Evolutionary conservation across 2,329 filamentous ascomycete genomes (phyloP).

Genomic region (Monascus ruber): DNA sequence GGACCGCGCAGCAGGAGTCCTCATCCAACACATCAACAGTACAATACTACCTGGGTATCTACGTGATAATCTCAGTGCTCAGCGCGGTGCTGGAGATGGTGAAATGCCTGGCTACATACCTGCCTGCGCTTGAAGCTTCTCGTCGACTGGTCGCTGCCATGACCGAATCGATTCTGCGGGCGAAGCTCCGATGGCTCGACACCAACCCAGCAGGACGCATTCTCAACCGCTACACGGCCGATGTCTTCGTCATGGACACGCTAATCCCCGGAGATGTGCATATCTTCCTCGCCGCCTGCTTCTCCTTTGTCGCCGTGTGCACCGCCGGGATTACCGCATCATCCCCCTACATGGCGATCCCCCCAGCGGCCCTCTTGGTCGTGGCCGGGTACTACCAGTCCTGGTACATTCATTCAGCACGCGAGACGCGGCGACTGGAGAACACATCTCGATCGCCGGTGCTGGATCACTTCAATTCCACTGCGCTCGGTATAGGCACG

Average conservation of each 20-base stretch:
- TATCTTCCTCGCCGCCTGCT: conserved; percentile 34
- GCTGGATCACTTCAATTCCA: conserved; percentile 63
- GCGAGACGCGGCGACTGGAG: conserved; percentile 65
- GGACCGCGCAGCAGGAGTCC: too few relatives aligned
- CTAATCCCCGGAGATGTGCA: conserved; percentile 51
- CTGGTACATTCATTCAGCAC: conserved; percentile 51
- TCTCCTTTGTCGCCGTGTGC: too few relatives aligned
- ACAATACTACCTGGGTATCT: too few relatives aligned
- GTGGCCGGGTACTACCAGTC: too few relatives aligned
- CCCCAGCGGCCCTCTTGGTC: too few relatives aligned
- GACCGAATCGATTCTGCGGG: conserved; percentile 54
- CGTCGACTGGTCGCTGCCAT: conserved; percentile 18
- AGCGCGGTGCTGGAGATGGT: too few relatives aligned
- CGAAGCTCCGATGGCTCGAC: conserved; percentile 66
- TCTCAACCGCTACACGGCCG: conserved; percentile 63
- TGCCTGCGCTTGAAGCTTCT: too few relatives aligned
- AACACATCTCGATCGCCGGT: conserved; percentile 63
- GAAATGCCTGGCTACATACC: too few relatives aligned
- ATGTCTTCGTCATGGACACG: conserved; percentile 62
- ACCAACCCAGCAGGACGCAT: conserved; percentile 64
- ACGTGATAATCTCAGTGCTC: too few relatives aligned
- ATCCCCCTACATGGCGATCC: too few relatives aligned
- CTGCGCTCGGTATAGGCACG: conserved; percentile 58
- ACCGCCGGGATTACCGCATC: too few relatives aligned
- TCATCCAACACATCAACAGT: too few relatives aligned